phyloP scores from a whole-genome alignment of 306 rosid species.

The Castanopsis chinensis region DNA sequence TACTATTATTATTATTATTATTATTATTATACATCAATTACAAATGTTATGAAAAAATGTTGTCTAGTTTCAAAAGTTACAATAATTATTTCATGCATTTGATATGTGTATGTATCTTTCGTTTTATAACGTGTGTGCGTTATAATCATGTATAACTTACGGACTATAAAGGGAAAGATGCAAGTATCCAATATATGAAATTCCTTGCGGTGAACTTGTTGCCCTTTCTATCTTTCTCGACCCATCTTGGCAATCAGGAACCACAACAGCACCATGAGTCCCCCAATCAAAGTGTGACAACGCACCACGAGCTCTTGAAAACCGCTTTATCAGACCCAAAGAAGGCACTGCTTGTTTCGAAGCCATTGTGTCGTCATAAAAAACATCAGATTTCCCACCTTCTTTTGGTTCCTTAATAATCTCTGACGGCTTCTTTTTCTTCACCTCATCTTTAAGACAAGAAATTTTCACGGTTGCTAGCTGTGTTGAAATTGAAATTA shows the following conservation, averaged over 20 bases:
- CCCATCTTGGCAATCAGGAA: neutral
- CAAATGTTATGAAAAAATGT: no score
- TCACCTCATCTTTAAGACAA: conserved; percentile 6
- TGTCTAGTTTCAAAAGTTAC: no score
- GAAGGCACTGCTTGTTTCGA: conserved; percentile 3
- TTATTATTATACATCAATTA: no score
- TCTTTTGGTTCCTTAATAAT: conserved; percentile 13
- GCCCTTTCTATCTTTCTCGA: neutral
- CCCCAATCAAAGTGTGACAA: conserved; percentile 13
- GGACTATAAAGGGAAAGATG: no score
- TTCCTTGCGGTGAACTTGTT: neutral
- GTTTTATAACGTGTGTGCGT: no score
- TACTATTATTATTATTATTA: no score
- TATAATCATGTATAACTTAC: no score
- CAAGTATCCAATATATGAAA: no score
- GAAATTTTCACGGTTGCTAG: neutral
- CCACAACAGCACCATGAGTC: neutral
- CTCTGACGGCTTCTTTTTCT: conserved; percentile 21
- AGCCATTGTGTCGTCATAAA: neutral
- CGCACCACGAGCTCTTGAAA: conserved; percentile 7
- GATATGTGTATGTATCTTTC: no score
- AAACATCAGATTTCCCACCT: neutral
- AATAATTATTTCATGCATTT: no score
- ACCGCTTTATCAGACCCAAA: conserved; percentile 15
- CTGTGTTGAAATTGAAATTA: neutral